A percentile compares a stretch with the other conserved stretches of the same genome.
Conservation (phyloP, 192 early-diverging fungal species). For the Geranomyces michiganensis region DNA sequence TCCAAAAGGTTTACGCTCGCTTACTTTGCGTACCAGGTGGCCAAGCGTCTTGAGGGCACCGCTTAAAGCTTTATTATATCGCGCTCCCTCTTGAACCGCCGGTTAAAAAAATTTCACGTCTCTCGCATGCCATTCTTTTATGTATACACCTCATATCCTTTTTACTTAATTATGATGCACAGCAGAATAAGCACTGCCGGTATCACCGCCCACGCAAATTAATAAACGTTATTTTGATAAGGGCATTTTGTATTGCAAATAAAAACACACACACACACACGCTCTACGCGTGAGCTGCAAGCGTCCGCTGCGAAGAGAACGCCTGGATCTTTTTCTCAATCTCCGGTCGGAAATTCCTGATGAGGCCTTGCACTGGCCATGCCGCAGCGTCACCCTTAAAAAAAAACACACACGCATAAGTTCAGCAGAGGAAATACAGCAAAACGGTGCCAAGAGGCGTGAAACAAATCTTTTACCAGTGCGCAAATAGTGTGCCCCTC, state of each 20-base stretch:
- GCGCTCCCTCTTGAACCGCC: too few species aligned
- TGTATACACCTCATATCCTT: too few species aligned
- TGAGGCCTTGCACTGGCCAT: slow-evolving; percentile 95
- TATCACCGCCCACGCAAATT: too few species aligned
- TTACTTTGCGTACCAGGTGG: slow-evolving; percentile 41
- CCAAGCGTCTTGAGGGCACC: slow-evolving; percentile 36
- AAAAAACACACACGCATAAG: slow-evolving; percentile 13
- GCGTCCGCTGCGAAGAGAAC: slow-evolving; percentile 20
- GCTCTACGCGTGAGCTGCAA: slow-evolving; percentile 4
- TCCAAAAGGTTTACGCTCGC: slow-evolving; percentile 37
- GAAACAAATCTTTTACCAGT: slow-evolving; percentile 50
- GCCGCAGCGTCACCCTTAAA: slow-evolving; percentile 91
- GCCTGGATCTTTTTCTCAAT: slow-evolving; percentile 65
- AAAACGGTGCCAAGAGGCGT: background rate
- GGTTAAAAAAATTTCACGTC: too few species aligned
- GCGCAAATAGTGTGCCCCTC: slow-evolving; percentile 99
- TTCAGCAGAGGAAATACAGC: background rate
- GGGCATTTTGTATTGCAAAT: too few species aligned
- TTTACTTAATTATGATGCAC: too few species aligned
- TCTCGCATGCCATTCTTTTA: too few species aligned
- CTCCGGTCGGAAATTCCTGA: slow-evolving; percentile 90
- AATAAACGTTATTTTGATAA: too few species aligned
- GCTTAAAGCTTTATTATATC: slow-evolving; percentile 8
- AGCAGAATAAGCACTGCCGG: too few species aligned
- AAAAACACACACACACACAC: too few species aligned